These are phyloP conservation scores for Parietaria judaica DNA, from an alignment of 306 rosid species.

Conservation along the genomic window DNA sequence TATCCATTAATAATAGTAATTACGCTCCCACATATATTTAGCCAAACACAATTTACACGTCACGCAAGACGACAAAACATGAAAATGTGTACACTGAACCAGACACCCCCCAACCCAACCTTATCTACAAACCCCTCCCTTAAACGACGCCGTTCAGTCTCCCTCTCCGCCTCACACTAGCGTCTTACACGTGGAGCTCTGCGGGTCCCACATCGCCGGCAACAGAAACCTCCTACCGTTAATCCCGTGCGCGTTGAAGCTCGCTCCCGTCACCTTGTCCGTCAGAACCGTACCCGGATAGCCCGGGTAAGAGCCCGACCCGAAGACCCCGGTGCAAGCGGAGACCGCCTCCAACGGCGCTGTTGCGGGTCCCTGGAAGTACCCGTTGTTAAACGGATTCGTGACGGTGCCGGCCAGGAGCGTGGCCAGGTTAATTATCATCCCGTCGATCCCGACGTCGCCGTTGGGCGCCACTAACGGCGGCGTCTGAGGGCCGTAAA, in stretches of 20 bases:
- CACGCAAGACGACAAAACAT: slow-evolving; percentile 46
- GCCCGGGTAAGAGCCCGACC: slow-evolving; percentile 80
- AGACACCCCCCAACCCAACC: neutral
- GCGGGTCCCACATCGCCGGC: slow-evolving; percentile 99
- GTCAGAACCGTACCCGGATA: slow-evolving; percentile 56
- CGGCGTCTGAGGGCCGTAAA: slow-evolving; percentile 82
- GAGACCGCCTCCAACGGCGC: slow-evolving; percentile 88
- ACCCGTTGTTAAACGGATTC: slow-evolving; percentile 76
- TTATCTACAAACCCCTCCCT: slow-evolving; percentile 23
- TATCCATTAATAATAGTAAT: too few relatives aligned
- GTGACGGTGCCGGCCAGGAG: slow-evolving; percentile 85
- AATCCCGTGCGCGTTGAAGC: slow-evolving; percentile 65
- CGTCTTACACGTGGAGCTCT: slow-evolving; percentile 51
- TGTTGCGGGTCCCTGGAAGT: slow-evolving; percentile 63
- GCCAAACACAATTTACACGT: slow-evolving; percentile 38
- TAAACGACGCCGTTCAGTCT: neutral
- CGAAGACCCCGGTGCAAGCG: slow-evolving; percentile 69
- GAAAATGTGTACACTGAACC: slow-evolving; percentile 1
- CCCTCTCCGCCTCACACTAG: slow-evolving; percentile 29
- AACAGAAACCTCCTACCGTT: slow-evolving; percentile 59
- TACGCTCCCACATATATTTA: neutral
- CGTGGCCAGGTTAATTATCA: slow-evolving; percentile 78
- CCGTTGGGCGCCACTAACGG: slow-evolving; percentile 84
- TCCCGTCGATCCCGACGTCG: slow-evolving; percentile 88
- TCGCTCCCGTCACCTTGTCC: slow-evolving; percentile 53